Evolutionary conservation across 2,329 filamentous ascomycete genomes (phyloP), one percentile per base, ranked within the genome.

Genomic region (Fusarium paranaense): DNA sequence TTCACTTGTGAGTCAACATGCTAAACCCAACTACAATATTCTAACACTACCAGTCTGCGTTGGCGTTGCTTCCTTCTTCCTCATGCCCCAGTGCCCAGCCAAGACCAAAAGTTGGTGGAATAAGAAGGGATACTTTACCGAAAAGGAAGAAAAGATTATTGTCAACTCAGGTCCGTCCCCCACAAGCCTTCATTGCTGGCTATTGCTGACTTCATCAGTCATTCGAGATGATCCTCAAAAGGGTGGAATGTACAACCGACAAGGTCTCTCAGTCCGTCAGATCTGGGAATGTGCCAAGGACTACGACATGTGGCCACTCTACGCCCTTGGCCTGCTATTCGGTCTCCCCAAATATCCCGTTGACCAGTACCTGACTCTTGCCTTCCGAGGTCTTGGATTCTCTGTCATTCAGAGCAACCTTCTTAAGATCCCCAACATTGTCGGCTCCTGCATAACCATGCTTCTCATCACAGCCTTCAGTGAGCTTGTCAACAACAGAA

Each of bases 141-240:
- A 92, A 63, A 86, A 82, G 20, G 91, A 93, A 79, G 89, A 91
- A 77, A 90, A 90, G 73, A 92, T 93, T 68, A 89, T 93, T 82
- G 90, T 92, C 6, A 93, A 92, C 76, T 87, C 78, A 33, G 79
- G 80, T 79, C 67, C 63, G 73, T 33, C 7, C 2, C 50, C 18
- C 13, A 4, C 0, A 13, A 25, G 25, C 3, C 6, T 20, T 18
- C 4, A 16, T 14, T 45, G 10, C 6, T 8, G 14, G 6, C 27
- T 10, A 27, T 9, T 20, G 16, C 67, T 74, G n/a, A 74, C 25
- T 13, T 18, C 14, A 3, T 9, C 10, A 76, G 76, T 84, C 10
- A 80, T 84, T n/a, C 86, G 89, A 5, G 89, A 91, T 42, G 89
- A 90, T 52, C 88, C 88, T 0, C 84, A 84, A 5, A 88, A 89